Conservation (phyloP, 2,329 filamentous ascomycete genomes). For the Colletotrichum karsti region DNA sequence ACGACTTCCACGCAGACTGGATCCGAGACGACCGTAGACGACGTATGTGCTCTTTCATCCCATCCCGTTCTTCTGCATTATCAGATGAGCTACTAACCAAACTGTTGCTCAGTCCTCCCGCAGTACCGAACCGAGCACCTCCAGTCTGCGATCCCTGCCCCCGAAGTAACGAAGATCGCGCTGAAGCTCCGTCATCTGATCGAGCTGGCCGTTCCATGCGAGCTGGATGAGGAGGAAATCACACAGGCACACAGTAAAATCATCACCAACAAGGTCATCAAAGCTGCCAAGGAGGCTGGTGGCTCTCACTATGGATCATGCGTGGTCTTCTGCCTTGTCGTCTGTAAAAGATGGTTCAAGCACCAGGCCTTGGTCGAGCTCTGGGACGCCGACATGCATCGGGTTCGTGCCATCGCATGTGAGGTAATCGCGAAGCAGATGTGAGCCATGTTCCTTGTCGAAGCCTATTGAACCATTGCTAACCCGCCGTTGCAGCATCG, state of each 20-base stretch:
- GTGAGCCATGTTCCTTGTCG: background rate
- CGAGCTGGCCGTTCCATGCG: constrained; percentile 88
- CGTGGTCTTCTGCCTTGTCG: constrained; percentile 84
- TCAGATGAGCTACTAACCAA: constrained; percentile 5
- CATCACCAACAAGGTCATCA: constrained; percentile 81
- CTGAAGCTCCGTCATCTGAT: constrained; percentile 91
- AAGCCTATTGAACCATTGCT: background rate
- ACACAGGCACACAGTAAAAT: constrained; percentile 85
- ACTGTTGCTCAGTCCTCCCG: constrained; percentile 66
- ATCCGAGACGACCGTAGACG: constrained; percentile 54
- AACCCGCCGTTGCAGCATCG: constrained; percentile 68
- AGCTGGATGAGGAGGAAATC: constrained; percentile 80
- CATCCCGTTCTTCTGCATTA: background rate
- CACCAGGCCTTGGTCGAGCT: constrained; percentile 82
- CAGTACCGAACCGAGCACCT: constrained; percentile 65
- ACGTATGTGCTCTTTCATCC: constrained; percentile 41
- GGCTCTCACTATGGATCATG: constrained; percentile 78
- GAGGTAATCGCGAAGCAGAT: constrained; percentile 90
- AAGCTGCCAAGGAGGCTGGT: constrained; percentile 84
- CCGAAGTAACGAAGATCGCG: constrained; percentile 88
- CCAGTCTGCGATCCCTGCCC: constrained; percentile 74
- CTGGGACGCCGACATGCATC: constrained; percentile 90
- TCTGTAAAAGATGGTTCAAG: constrained; percentile 78
- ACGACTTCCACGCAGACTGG: constrained; percentile 41
- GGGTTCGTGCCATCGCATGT: constrained; percentile 81